phyloP scores from a whole-genome alignment of 495 filamentous ascomycete species.

The Emericellopsis terricola region DNA sequence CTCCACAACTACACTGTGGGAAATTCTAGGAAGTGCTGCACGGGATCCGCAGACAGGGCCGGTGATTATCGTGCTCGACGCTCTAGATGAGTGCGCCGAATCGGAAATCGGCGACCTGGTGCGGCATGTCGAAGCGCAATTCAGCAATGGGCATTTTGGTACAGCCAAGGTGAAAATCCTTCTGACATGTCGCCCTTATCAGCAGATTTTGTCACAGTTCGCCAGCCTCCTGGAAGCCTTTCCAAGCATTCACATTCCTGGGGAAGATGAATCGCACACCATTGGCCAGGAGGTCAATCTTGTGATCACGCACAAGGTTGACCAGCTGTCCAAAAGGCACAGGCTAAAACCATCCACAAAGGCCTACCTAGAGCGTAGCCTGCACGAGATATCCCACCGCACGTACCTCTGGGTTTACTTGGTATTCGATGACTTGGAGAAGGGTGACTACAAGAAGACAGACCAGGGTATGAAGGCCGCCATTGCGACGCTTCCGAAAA shows the following conservation, averaged over 20 bases:
- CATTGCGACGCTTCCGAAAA: conserved; percentile 5
- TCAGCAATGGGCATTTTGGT: not conserved
- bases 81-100: conserved; percentile 8
- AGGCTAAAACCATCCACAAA: not conserved
- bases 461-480: conserved; percentile 1
- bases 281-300: conserved; percentile 4
- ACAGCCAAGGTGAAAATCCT: not conserved
- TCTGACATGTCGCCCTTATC: conserved; percentile 21
- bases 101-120: conserved; percentile 2
- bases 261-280: conserved; percentile 14
- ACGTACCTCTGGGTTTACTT: conserved; percentile 9
- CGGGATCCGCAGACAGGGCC: conserved; percentile 15
- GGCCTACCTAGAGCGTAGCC: not conserved
- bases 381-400: conserved; percentile 4
- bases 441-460: conserved; percentile 4
- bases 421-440: conserved; percentile 4
- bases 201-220: conserved; percentile 9
- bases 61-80: conserved; percentile 24
- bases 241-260: conserved; percentile 13
- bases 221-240: conserved; percentile 7
- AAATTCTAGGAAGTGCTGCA: conserved; percentile 13
- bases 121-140: not conserved
- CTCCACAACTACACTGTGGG: conserved; percentile 17
- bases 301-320: conserved; percentile 1
- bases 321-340: not conserved